Conservation (phyloP, 192 early-diverging fungal species). For the Fimicolochytrium jonesii region DNA sequence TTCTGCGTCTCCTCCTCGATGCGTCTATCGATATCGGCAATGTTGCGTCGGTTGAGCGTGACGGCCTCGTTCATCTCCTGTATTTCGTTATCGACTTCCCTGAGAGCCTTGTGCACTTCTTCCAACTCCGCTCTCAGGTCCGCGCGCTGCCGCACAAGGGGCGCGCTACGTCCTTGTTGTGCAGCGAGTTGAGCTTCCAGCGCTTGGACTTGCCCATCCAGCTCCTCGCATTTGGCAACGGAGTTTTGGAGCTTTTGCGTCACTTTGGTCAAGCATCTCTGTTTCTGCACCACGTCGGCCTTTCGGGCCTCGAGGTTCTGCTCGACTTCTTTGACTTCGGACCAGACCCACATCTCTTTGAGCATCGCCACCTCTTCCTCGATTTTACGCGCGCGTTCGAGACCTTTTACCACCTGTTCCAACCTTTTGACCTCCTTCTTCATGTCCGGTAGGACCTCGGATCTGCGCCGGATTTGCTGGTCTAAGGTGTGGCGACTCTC, state of each 20-base stretch:
- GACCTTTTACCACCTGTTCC: constrained; percentile 57
- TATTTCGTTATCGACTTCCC: constrained; percentile 44
- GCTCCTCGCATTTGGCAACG: no score
- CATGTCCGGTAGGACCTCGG: constrained; percentile 64
- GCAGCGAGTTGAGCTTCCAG: no score
- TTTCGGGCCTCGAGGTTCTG: constrained; percentile 13
- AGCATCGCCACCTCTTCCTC: constrained; percentile 34
- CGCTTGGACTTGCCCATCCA: no score
- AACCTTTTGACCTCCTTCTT: constrained; percentile 62
- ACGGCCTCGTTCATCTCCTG: constrained; percentile 35
- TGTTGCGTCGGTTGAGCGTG: background rate
- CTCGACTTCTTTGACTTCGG: constrained; percentile 59
- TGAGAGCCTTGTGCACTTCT: no score
- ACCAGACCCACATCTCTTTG: constrained; percentile 76
- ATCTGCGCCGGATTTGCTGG: background rate
- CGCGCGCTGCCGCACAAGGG: no score
- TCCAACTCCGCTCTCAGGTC: no score
- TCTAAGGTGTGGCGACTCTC: background rate
- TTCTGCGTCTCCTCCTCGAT: constrained; percentile 49
- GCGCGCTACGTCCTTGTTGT: no score
- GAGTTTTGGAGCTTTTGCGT: no score
- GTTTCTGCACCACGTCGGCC: background rate
- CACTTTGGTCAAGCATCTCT: no score
- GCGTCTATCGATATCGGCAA: constrained; percentile 19
- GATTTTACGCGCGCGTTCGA: constrained; percentile 28